Conservation (phyloP, 1,284 basidiomycete species). For the Kalmanozyma brasiliensis region DNA sequence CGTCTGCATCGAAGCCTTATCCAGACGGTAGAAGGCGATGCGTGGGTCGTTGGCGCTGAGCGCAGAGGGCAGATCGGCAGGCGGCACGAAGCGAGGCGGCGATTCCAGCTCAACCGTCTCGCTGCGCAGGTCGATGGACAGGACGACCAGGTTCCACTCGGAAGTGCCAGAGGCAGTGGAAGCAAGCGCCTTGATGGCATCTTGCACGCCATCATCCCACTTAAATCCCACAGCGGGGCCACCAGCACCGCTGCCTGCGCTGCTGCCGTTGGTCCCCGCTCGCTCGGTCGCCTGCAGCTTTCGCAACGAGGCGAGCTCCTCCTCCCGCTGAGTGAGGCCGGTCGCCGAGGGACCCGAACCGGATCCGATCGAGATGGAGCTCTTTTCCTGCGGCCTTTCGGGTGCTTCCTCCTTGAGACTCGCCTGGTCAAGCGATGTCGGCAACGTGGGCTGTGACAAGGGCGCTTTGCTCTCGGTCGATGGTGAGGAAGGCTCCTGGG, state of each 20-base stretch:
- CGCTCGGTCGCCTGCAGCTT: constrained; percentile 44
- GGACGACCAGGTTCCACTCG: constrained; percentile 54
- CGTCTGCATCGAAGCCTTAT: constrained; percentile 21
- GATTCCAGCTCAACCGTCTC: constrained; percentile 46
- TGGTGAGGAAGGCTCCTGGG: constrained; percentile 29
- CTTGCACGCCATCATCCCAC: constrained; percentile 45
- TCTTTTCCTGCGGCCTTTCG: constrained; percentile 15
- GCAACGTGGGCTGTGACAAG: constrained; percentile 41
- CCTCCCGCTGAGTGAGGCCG: constrained; percentile 37
- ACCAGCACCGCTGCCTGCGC: constrained; percentile 12
- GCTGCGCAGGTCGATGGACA: constrained; percentile 46
- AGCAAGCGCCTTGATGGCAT: constrained; percentile 42
- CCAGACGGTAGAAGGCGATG: constrained; percentile 51
- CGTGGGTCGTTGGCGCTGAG: constrained; percentile 41
- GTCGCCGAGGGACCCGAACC: constrained; percentile 21
- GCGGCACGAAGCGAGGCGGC: constrained; percentile 42
- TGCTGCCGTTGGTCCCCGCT: constrained; percentile 4
- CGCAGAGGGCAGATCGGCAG: constrained; percentile 31
- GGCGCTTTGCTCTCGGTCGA: background rate
- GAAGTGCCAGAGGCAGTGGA: constrained; percentile 49
- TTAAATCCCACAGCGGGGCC: constrained; percentile 37
- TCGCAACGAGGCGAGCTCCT: constrained; percentile 42
- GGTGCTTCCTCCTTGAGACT: constrained; percentile 1
- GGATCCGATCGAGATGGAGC: constrained; percentile 29
- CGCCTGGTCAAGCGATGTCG: constrained; percentile 29